Evolutionary conservation across 1,139 yeast genomes (phyloP), one percentile per base, ranked within the genome.

Genomic region (Candida buenavistaensis): DNA sequence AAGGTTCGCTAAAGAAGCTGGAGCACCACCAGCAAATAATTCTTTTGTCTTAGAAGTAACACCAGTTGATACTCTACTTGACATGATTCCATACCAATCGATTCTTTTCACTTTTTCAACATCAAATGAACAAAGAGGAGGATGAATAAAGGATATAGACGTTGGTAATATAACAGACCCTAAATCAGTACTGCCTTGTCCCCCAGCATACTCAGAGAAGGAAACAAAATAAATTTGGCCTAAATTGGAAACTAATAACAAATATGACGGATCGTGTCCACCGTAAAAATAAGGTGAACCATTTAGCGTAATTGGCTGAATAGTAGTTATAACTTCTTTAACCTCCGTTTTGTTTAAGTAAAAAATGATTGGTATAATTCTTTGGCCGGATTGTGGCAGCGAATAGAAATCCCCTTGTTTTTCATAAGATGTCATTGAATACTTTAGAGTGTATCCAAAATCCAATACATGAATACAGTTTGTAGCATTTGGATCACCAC

Each of bases 341-440:
- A 39, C 41, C 3, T 43, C 37, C 1, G 40, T 30, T 24, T 37
- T 41, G 17, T 33, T 42, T 13, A 35, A 40, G 29, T 54, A 55
- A 38, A 64, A 59, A 4, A 53, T 36, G 3, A 68, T 47, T 1
- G 63, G 57, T 10, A 68, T 46, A n/a, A 55, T 54, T 26, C 65
- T 51, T 39, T 58, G 67, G 6, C 74, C 73, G 17, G 55, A 54
- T 24, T 69, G 71, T 1, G 95, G 95, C 27, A 64, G 68, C 1
- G 84, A 67, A 56, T 88, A 94, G 50, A 81, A 88, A 28, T 73
- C 75, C 9, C 84, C 83, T 82, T 89, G 94, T 36, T 80, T 80
- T 11, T 82, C 86, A 54, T 87, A 86, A 0, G 96, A 82, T 0
- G 96, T 83, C 38, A 89, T 62, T 2, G 90, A 73, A 44, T 87